phyloP scores from a whole-genome alignment of 2,329 filamentous ascomycete species.

The Aspergillus fischeri region DNA sequence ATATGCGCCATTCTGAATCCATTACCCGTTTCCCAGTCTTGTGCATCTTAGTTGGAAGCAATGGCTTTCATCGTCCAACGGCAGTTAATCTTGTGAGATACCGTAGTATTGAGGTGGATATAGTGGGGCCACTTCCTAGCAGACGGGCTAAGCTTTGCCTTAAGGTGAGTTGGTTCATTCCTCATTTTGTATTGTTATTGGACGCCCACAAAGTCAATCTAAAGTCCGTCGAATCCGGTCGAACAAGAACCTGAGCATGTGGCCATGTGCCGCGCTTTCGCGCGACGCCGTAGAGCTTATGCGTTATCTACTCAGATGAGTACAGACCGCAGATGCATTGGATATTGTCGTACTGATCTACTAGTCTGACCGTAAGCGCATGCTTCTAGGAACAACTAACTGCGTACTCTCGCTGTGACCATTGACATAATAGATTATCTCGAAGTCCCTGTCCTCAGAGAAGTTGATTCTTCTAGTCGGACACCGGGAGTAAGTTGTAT shows the following conservation, averaged over 20 bases:
- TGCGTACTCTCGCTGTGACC: no score
- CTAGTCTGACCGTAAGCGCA: neutral
- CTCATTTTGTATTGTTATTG: neutral
- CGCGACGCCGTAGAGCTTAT: neutral
- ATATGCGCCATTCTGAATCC: neutral
- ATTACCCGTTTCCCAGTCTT: neutral
- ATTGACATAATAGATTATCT: no score
- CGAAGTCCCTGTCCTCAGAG: no score
- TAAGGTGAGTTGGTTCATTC: neutral
- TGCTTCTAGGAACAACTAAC: no score
- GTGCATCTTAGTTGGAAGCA: neutral
- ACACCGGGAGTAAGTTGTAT: no score
- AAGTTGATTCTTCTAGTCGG: no score
- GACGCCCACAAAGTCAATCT: neutral
- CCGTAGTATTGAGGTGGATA: neutral
- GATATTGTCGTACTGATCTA: neutral
- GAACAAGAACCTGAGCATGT: neutral
- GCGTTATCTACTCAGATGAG: no score
- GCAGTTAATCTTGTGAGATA: neutral
- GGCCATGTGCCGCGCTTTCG: neutral
- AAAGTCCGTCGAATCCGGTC: neutral
- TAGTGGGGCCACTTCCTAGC: neutral
- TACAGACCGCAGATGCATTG: no score
- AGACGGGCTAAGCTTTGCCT: neutral
- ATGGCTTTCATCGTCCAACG: neutral